phyloP scores from a whole-genome alignment of 768 basidiomycete genomes.

The Asterophora parasitica region DNA sequence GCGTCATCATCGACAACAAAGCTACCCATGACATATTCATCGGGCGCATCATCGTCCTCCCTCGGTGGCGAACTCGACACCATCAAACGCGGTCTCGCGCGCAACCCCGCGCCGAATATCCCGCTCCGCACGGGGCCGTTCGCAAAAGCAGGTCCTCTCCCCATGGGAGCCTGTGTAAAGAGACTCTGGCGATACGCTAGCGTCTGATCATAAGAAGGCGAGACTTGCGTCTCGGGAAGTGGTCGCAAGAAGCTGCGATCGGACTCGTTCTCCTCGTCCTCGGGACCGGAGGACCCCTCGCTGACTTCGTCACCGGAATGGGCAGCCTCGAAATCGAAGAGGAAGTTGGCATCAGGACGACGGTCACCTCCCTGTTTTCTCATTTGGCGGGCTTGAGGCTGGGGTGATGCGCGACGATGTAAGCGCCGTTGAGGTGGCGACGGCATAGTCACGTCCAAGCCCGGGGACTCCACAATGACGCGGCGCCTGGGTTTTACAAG shows the following conservation, averaged over 20 bases:
- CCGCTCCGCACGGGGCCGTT: conserved; percentile 43
- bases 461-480: conserved; percentile 23
- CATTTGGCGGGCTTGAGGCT: conserved; percentile 17
- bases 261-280: conserved; percentile 59
- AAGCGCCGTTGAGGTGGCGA: conserved; percentile 36
- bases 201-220: conserved; percentile 70
- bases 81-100: conserved; percentile 18
- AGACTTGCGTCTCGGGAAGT: conserved; percentile 59
- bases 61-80: conserved; percentile 61
- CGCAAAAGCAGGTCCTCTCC: conserved; percentile 49
- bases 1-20: conserved; percentile 81
- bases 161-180: conserved; percentile 58
- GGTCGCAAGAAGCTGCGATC: conserved; percentile 66
- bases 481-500: conserved; percentile 17
- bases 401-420: conserved; percentile 29
- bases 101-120: conserved; percentile 28
- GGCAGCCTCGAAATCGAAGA: conserved; percentile 65
- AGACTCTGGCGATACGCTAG: conserved; percentile 67
- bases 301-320: conserved; percentile 82
- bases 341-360: conserved; percentile 21
- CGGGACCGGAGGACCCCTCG: conserved; percentile 52
- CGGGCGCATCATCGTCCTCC: conserved; percentile 45
- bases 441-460: conserved; percentile 17
- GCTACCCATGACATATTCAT: conserved; percentile 69
- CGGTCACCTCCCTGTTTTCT: neutral